A percentile compares a stretch with the other conserved stretches of the same genome.
These are phyloP conservation scores for Euphorbia pulcherrima DNA, from an alignment of 345 rosid genomes.

Conservation along the genomic window DNA sequence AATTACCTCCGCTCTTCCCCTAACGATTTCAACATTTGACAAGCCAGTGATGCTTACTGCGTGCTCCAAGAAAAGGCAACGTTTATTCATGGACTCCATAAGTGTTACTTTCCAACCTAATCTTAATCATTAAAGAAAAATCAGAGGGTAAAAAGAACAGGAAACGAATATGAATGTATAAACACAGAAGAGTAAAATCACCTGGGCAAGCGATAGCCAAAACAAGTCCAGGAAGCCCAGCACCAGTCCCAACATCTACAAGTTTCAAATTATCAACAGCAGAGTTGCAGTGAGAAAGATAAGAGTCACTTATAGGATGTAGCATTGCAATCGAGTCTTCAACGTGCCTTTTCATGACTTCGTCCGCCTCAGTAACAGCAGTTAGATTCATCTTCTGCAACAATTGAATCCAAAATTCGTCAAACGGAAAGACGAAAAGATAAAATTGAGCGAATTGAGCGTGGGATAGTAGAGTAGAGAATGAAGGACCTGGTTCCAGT, in stretches of 20 bases:
- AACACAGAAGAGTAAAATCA: slow-evolving; percentile 12
- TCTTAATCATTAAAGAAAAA: neutral
- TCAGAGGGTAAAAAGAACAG: neutral
- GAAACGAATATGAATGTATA: neutral
- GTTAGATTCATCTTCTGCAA: slow-evolving; percentile 83
- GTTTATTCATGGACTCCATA: slow-evolving; percentile 79
- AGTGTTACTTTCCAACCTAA: slow-evolving; percentile 85
- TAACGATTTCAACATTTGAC: slow-evolving; percentile 60
- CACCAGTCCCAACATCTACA: slow-evolving; percentile 84
- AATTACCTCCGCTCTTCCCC: slow-evolving; percentile 91
- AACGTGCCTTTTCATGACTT: slow-evolving; percentile 77
- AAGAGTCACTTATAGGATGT: slow-evolving; percentile 50
- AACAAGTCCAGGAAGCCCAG: slow-evolving; percentile 88
- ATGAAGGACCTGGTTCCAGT: slow-evolving; percentile 75
- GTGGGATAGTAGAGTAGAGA: too few relatives aligned
- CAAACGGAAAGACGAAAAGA: neutral
- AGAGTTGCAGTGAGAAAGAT: slow-evolving; percentile 32
- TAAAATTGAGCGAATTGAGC: neutral
- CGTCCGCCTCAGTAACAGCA: slow-evolving; percentile 57
- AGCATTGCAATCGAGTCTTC: slow-evolving; percentile 82
- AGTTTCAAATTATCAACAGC: slow-evolving; percentile 40
- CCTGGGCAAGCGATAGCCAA: slow-evolving; percentile 82
- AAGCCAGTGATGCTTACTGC: slow-evolving; percentile 54
- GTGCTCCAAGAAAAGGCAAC: slow-evolving; percentile 83
- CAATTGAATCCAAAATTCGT: neutral